A percentile compares a stretch with the other conserved stretches of the same genome.
Evolutionary conservation across 805 yeast species (phyloP).

Genomic region (Cyberlindnera suaveolens): DNA sequence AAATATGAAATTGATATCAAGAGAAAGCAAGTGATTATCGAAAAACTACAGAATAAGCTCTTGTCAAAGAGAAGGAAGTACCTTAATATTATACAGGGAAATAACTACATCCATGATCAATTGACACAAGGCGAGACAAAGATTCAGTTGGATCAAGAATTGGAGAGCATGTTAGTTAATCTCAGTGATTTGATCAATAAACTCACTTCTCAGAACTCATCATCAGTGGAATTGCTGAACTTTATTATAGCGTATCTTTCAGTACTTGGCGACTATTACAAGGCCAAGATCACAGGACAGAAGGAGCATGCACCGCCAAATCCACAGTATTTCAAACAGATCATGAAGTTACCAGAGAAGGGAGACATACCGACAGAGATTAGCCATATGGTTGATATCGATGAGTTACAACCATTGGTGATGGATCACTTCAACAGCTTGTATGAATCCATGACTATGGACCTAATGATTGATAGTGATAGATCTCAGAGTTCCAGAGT

Average conservation of each 20-base stretch:
- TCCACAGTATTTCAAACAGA: conserved; percentile 11
- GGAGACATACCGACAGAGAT: no score
- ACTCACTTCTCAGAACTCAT: conserved; percentile 10
- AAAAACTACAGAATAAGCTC: conserved; percentile 15
- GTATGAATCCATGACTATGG: conserved; percentile 12
- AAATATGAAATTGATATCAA: conserved; percentile 20
- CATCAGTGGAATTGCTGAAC: conserved; percentile 4
- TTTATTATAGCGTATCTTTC: conserved; percentile 6
- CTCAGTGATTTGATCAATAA: conserved; percentile 14
- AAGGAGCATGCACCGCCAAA: conserved; percentile 11
- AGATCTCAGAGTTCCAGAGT: conserved; percentile 2
- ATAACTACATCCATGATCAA: conserved; percentile 1
- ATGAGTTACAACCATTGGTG: conserved; percentile 2
- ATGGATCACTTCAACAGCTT: conserved; percentile 12
- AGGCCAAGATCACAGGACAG: neutral
- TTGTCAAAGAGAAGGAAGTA: conserved; percentile 7
- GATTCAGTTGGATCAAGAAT: conserved; percentile 14
- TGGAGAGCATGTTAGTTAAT: conserved; percentile 15
- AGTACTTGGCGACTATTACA: conserved; percentile 2
- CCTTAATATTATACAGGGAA: conserved; percentile 3
- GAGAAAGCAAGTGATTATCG: conserved; percentile 10
- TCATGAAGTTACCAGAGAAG: neutral
- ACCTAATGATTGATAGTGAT: neutral
- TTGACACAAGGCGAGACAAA: neutral
- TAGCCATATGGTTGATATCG: conserved; percentile 2